Evolutionary conservation across 2,329 filamentous ascomycete species (phyloP).

Genomic region (Metarhizium sp.): DNA sequence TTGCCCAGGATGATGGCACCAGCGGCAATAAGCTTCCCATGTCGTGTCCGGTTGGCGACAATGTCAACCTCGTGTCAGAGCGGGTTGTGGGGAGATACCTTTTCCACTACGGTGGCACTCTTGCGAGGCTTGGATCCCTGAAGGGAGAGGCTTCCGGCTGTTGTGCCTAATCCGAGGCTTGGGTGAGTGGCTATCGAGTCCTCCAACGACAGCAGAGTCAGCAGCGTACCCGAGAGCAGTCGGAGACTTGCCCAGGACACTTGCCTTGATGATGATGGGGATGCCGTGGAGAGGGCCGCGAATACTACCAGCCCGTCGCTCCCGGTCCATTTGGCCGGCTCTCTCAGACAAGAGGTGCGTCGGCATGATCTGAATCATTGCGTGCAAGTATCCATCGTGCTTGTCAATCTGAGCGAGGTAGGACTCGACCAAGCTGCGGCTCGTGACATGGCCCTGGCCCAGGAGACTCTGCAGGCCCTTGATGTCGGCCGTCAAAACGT

Average conservation of each 20-base stretch:
- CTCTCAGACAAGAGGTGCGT: slow-evolving; percentile 1
- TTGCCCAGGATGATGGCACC: slow-evolving; percentile 10
- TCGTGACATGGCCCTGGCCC: slow-evolving; percentile 1
- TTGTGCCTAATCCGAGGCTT: slow-evolving; percentile 6
- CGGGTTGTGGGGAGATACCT: not conserved
- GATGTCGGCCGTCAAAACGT: too few relatives aligned
- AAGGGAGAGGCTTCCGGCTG: slow-evolving; percentile 9
- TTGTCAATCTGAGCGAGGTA: slow-evolving; percentile 9
- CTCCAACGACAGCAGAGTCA: not conserved
- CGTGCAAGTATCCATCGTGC: slow-evolving; percentile 8
- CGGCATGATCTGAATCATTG: slow-evolving; percentile 3
- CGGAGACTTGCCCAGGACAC: not conserved
- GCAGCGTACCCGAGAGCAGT: not conserved
- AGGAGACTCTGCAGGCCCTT: too few relatives aligned
- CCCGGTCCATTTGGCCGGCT: slow-evolving; percentile 8
- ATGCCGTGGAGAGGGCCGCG: slow-evolving; percentile 11
- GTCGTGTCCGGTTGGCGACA: too few relatives aligned
- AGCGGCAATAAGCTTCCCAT: slow-evolving; percentile 1
- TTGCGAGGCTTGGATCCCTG: slow-evolving; percentile 6
- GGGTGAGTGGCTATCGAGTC: not conserved
- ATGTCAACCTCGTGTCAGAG: too few relatives aligned
- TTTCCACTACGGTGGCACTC: slow-evolving; percentile 7
- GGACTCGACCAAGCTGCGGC: slow-evolving; percentile 7
- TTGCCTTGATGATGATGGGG: slow-evolving; percentile 11
- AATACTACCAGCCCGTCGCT: slow-evolving; percentile 6